phyloP scores from a whole-genome alignment of 2,329 filamentous ascomycete species.

The Boeremia lycopersici region DNA sequence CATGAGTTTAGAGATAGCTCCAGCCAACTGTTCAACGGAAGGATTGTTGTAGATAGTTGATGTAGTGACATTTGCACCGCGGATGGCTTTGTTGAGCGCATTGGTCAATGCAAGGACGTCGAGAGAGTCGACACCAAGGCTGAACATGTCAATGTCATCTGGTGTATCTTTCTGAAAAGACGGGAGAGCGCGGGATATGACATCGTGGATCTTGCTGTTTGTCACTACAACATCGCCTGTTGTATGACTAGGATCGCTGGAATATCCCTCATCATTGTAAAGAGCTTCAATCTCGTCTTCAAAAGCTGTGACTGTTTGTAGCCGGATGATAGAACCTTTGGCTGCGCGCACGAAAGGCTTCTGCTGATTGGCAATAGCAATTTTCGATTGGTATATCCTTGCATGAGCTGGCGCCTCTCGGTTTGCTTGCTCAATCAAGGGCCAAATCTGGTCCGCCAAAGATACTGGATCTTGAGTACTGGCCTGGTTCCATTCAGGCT shows the following conservation, averaged over 20 bases:
- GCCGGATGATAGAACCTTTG: constrained; percentile 35
- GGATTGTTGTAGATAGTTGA: constrained; percentile 8
- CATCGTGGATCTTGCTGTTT: not conserved
- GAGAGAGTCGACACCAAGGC: constrained; percentile 27
- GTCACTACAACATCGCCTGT: not conserved
- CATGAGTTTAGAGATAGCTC: not conserved
- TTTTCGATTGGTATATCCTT: constrained; percentile 22
- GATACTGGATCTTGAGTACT: not conserved
- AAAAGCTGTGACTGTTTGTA: constrained; percentile 27
- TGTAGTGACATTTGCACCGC: not conserved
- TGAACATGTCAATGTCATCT: constrained; percentile 19
- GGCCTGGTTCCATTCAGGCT: constrained; percentile 15
- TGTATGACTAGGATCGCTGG: not conserved
- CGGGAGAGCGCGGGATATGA: not conserved
- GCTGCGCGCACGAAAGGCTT: constrained; percentile 25
- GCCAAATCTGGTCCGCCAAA: constrained; percentile 33
- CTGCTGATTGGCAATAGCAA: constrained; percentile 18
- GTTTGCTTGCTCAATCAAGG: constrained; percentile 29
- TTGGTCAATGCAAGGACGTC: constrained; percentile 18
- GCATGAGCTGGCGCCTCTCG: constrained; percentile 28
- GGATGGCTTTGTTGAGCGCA: constrained; percentile 16
- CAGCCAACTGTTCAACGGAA: constrained; percentile 3
- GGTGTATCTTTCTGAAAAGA: not conserved
- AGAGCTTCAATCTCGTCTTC: constrained; percentile 31
- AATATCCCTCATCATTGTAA: constrained; percentile 18